These are phyloP conservation scores for Neurospora hispaniola DNA, from an alignment of 495 filamentous ascomycete genomes.

Conservation along the genomic window DNA sequence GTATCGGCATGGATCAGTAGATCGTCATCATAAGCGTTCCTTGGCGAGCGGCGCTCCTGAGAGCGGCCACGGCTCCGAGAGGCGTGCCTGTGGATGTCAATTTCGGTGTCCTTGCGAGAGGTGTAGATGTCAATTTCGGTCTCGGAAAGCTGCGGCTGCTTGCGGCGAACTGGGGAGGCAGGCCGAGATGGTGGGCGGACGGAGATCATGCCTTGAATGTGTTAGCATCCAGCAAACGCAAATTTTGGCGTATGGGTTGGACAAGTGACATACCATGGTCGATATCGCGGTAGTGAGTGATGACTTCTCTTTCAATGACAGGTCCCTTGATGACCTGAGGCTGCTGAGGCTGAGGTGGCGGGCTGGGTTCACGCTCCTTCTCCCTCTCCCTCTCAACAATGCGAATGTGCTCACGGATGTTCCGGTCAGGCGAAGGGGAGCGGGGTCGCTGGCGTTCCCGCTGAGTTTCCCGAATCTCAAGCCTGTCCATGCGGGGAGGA, in stretches of 20 bases:
- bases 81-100: conserved; percentile 35
- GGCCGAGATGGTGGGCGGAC: conserved; percentile 38
- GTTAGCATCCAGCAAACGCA: conserved; percentile 3
- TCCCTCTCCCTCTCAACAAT: conserved; percentile 35
- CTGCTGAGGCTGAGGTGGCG: conserved; percentile 42
- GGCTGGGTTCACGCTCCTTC: conserved; percentile 32
- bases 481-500: conserved; percentile 17
- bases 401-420: conserved; percentile 27
- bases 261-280: conserved; percentile 58
- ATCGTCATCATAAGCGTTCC: conserved; percentile 28
- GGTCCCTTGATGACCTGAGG: conserved; percentile 50
- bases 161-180: conserved; percentile 28
- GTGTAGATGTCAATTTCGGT: conserved; percentile 47
- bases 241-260: background rate
- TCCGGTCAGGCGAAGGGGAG: conserved; percentile 29
- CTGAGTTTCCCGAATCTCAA: conserved; percentile 31
- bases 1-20: conserved; percentile 40
- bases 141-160: conserved; percentile 20
- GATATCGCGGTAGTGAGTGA: conserved; percentile 77
- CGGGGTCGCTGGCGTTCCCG: conserved; percentile 26
- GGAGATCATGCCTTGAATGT: conserved; percentile 26
- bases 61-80: conserved; percentile 22
- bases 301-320: conserved; percentile 67
- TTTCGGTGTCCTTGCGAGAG: conserved; percentile 33
- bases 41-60: conserved; percentile 22